Base-by-base conservation (phyloP, 768 basidiomycete genomes). In the Mycena galopus region DNA sequence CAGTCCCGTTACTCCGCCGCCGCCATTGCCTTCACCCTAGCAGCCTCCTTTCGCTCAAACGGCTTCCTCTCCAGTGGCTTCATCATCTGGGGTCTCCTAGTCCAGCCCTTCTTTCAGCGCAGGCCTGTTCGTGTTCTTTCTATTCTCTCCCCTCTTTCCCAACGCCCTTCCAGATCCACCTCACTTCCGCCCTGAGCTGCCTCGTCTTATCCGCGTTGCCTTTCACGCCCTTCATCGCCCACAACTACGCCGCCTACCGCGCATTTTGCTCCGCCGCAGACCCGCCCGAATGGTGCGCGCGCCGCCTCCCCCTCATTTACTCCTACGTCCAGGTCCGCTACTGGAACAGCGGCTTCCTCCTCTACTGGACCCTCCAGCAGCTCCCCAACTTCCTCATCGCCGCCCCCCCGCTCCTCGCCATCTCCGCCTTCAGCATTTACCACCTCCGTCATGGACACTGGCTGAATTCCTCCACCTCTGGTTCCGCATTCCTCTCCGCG, bases 361-460 rank as follows among this genome's bases (percentile, higher is more conserved):
- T 86, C 3, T 99, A 99, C 81, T 99, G 95, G 95, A 92, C 92
- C 0, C 72, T 84, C 27, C 82, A 88, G 33, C 97, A 99, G 81
- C 76, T 96, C 2, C 98, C 98, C 56, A 98, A 98, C 81, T 94
- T 98, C 78, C 73, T 95, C 71, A 86, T 99, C 67, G 90, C 93
- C 19, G 77, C 89, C 0, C 97, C 97, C 0, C 86, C 93, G 0
- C 87, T 97, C 64, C 50, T 82, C 59, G 82, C 87, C 72, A 82
- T 92, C 42, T 81, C 87, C 65, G 67, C 81, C 7, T 90, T 88
- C 68, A 81, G 83, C 9, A 44, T 81, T 4, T 72, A 78, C 42
- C 81, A 86, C 75, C 75, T 88, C 39, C 70, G 56, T 14, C 57
- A 75, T n/a, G n/a, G n/a, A n/a, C n/a, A n/a, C 27, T 67, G 67